Percentiles rank a stretch among this genome's conserved stretches.
Evolutionary conservation across 2,329 filamentous ascomycete species (phyloP).

Genomic region (Pseudogymnoascus sp.): DNA sequence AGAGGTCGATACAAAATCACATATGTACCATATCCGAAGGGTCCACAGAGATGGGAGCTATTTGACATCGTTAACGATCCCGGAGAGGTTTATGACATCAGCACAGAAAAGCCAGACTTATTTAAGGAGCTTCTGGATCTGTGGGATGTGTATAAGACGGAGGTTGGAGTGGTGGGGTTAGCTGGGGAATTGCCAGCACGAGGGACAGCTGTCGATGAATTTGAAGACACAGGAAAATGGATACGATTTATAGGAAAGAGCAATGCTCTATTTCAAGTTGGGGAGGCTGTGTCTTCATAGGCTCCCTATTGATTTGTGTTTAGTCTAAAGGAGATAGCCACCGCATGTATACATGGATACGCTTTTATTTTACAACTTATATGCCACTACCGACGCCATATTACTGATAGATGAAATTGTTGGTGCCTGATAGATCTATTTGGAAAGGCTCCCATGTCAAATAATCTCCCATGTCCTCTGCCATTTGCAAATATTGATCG

Average conservation of each 20-base stretch:
- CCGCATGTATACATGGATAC: background rate
- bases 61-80: constrained; percentile 40
- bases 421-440: background rate
- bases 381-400: background rate
- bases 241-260: constrained; percentile 18
- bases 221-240: constrained; percentile 18
- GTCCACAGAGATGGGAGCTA: constrained; percentile 42
- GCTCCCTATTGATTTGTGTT: background rate
- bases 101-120: constrained; percentile 27
- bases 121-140: constrained; percentile 29
- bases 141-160: constrained; percentile 30
- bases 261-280: constrained; percentile 12
- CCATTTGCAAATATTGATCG: constrained; percentile 22
- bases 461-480: constrained; percentile 23
- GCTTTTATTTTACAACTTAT: background rate
- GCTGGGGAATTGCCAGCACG: background rate
- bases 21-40: constrained; percentile 38
- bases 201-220: constrained; percentile 12
- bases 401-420: background rate
- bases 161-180: background rate
- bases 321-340: background rate
- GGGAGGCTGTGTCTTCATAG: background rate
- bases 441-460: constrained; percentile 19
- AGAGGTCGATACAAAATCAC: background rate
- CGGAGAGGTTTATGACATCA: constrained; percentile 37